Base-by-base conservation (phyloP, 1,284 basidiomycete genomes). In the Phellopilus nigrolimitatus region DNA sequence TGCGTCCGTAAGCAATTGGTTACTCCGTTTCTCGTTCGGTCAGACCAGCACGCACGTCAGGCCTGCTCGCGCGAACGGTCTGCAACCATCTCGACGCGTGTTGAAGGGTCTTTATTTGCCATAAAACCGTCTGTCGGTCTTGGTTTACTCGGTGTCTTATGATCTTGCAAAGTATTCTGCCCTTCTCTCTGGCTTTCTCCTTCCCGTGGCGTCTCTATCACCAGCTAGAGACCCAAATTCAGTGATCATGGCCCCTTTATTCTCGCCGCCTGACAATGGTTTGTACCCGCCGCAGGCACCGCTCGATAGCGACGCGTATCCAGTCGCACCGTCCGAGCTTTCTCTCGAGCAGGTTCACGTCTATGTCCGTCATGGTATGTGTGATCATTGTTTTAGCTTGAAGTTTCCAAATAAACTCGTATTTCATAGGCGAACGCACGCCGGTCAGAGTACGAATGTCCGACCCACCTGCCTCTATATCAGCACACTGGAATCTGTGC, bases 281-380 rank as follows among this genome's bases (percentile, higher is more conserved):
- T 28, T 39, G 19, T n/a, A 40, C 33, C 28, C 38, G 6, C 17
- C 71, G 10, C 70, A 72, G 54, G 66, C 68, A 15, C 75, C 75
- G 9, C 62, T 87, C 19, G 81, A 87, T 49, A 78, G 80, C 1
- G 72, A 79, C 15, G 66, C 66, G 4, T 88, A 88, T 61, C 77
- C 80, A 2, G 62, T 71, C 33, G 75, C 80, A 0, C 85, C 84
- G 5, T 53, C 66, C 1, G 74, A 70, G 24, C 69, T 89, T 10
- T 58, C 72, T 57, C 69, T 89, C 30, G 73, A 84, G 64, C 86
- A 89, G 62, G 83, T 88, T 4, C 83, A 88, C 62, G 65, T 88
- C 28, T 88, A 80, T 59, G 76, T 87, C 7, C 72, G 87, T 36
- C 87, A 89, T 65, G 86, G 86, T 87, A 54, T 53, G 82, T 66